Evolutionary conservation across 208 protist species (phyloP), one percentile per base, ranked within the genome.

Genomic region (Sergeia podlipaevii): DNA sequence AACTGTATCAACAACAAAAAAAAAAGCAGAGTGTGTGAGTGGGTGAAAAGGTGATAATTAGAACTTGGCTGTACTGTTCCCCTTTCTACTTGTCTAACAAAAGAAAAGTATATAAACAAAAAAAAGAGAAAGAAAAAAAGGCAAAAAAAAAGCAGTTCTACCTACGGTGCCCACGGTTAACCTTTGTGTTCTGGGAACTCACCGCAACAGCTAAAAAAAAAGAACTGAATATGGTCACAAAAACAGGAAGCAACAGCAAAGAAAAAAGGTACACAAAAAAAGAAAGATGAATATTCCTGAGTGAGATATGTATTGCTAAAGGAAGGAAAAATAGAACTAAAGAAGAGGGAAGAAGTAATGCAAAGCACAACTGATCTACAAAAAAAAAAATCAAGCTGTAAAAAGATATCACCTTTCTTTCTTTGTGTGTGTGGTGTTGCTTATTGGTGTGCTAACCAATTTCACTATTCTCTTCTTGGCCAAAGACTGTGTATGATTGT

Each of bases 21-120:
- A n/a, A n/a, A n/a, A n/a, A n/a, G n/a, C n/a, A n/a, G n/a, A n/a
- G n/a, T n/a, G n/a, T n/a, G 39, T 44, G 39, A 15, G 15, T n/a
- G 8, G 15, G 33, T 38, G 46, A 46, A 68, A 45, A 68, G 17
- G 23, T 44, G 7, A 8, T 8, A 41, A 21, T 21, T 13, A 15
- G 42, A 17, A 24, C 15, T 47, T 15, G 21, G 15, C 42, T 7
- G 23, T 15, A 47, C 42, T 7, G 42, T 47, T 15, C 15, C 15
- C 30, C 42, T 47, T 47, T 47, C 30, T 24, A 34, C 15, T 47
- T 24, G 23, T 47, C 42, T 15, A 17, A 44, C 24, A 54, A 53
- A 52, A 23, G 15, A 39, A 28, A 4, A 37, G 10, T 15, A 20
- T 11, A 26, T 26, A 21, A 17, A 48, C 15, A 48, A 30, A 4